Evolutionary conservation across 108 stramenopile species (phyloP), one percentile per base, ranked within the genome.

Genomic region (Nitzschia palea): DNA sequence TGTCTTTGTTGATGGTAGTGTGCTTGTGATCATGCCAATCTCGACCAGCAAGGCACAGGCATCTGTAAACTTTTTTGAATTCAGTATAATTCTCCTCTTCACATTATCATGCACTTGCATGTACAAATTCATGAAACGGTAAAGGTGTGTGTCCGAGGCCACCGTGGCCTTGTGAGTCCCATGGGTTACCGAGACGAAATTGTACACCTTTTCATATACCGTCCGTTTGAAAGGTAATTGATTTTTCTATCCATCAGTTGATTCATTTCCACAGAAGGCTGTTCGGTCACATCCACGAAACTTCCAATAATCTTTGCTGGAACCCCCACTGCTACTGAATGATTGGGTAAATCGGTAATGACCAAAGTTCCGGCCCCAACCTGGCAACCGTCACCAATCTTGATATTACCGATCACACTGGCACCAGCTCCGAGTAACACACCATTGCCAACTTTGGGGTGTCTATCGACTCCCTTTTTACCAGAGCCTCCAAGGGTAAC

Each of bases 401-500:
- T 45, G 35, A 95, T 73, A 65, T 89, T 81, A 1, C 95, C 95
- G 44, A 96, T 61, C 1, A 94, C 80, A 56, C 86, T 87, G 8
- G 88, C 86, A 25, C 93, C 93, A 0, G 95, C 91, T 36, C 90
- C 90, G 17, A 96, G 60, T 36, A 90, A 57, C 22, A 94, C 93
- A 28, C 89, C 87, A 53, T 85, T 63, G 36, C 93, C 93, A 2
- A 95, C 74, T 63, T 94, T 90, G 17, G 95, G 95, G 65, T 95
- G 95, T 0, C 95, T 83, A 78, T 92, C 87, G n/a, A 77, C 83
- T 25, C 81, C 80, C 43, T 82, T 78, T 57, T 88, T 90, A 14
- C 95, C 95, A 57, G 77, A 84, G 27, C 95, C 95, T 2, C 95
- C 95, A 15, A 96, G 66, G 14, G 90, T 91, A 9, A 95, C 94